Percentiles rank a stretch among this genome's conserved stretches.
phyloP scores from a whole-genome alignment of 176 grass and related monocot species.

The Poa pratensis region DNA sequence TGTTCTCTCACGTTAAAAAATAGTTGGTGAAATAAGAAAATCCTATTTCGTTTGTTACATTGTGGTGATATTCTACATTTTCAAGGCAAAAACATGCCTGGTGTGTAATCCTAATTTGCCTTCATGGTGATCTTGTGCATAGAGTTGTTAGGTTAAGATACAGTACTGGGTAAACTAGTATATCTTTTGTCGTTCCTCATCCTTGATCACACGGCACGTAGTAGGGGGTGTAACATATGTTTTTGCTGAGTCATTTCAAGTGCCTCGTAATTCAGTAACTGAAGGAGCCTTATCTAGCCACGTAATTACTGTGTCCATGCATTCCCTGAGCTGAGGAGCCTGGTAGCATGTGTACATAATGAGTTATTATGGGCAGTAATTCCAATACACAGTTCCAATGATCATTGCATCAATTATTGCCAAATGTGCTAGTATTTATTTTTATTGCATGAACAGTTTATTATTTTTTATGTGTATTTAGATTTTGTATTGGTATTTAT shows the following conservation, averaged over 20 bases:
- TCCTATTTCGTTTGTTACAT: background rate
- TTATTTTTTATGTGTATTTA: background rate
- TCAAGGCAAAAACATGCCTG: slow-evolving; percentile 1
- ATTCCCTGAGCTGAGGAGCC: background rate
- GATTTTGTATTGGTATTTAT: slow-evolving; percentile 30
- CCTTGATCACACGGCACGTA: background rate
- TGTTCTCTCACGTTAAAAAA: slow-evolving; percentile 8
- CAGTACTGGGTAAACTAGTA: background rate
- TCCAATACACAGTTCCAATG: background rate
- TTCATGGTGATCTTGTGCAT: background rate
- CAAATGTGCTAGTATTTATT: background rate
- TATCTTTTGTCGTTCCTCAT: background rate
- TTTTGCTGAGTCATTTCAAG: background rate
- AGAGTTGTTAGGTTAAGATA: slow-evolving; percentile 6
- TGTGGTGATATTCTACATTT: background rate
- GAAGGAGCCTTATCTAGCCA: background rate
- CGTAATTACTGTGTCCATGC: background rate
- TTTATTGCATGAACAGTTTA: background rate
- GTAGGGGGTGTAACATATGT: background rate
- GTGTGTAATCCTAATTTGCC: background rate
- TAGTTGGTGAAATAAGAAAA: background rate
- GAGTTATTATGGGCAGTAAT: background rate
- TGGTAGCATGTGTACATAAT: background rate
- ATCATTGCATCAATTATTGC: background rate
- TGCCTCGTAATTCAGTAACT: background rate